Base-by-base conservation (phyloP, 371 early-diverging fungal species). In the Mucor mucedo region DNA sequence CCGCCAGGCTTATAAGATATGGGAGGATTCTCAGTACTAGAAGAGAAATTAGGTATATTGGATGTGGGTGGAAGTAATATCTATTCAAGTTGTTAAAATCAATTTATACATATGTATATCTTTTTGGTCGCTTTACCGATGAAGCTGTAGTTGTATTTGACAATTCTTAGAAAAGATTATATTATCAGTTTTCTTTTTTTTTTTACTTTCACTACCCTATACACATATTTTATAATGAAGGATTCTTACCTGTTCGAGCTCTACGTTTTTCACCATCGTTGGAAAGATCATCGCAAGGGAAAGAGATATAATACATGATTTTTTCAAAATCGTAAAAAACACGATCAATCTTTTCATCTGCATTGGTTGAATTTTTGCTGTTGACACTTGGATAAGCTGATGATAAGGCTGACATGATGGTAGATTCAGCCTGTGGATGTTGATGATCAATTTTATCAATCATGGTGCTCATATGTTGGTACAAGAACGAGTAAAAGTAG, bases 341-440 rank as follows among this genome's bases (percentile, higher is more conserved):
- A 1, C 86, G 69, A 33, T 89, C 91, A 56, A 95, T 90, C 62
- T 90, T 91, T 40, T 86, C 88, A 71, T 95, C 95, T 29, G 92
- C 89, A 65, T 87, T 84, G 0, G 82, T 83, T 35, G 79, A 61
- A 39, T 75, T 73, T 55, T 60, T 61, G 21, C 56, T 69, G 32
- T 49, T 59, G 2, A 62, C 50, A 8, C 65, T 70, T 4, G 75
- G 70, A 55, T 70, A 67, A 9, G 71, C 62, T 8, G 73, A 50
- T 47, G 72, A 63, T 30, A 74, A 35, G n/a, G 68, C 60, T 11
- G 68, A 68, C 50, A 73, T 41, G 50, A 72, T 63, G 7, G 69
- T 65, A 2, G 70, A 56, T 35, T 60, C 65, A 16, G 54, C 53
- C 42, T 52, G 2, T 32, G n/a, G 52, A 10, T 54, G 57, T 45